These are phyloP conservation scores for Scedosporium dehoogii DNA, from an alignment of 2,329 filamentous ascomycete species.

Conservation along the genomic window DNA sequence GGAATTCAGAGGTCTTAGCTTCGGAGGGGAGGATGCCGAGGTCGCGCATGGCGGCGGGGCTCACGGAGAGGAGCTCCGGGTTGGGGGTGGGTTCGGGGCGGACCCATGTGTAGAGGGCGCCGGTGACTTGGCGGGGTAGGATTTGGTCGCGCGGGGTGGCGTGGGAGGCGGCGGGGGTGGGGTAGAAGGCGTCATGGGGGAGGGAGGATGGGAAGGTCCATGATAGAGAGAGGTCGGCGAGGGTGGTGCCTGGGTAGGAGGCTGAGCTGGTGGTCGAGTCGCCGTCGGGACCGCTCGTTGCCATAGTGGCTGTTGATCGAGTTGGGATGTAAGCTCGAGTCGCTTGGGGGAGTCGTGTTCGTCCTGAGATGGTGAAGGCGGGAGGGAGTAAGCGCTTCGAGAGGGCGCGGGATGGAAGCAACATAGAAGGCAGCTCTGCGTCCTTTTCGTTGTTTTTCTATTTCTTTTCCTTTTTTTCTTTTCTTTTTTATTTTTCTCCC, in stretches of 20 bases:
- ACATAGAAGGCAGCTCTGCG: background rate
- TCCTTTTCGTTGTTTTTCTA: background rate
- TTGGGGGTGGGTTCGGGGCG: slow-evolving; percentile 64
- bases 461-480: background rate
- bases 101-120: slow-evolving; percentile 84
- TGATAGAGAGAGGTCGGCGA: slow-evolving; percentile 51
- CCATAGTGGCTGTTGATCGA: background rate
- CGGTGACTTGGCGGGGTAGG: slow-evolving; percentile 71
- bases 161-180: slow-evolving; percentile 74
- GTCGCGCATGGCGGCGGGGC: slow-evolving; percentile 66
- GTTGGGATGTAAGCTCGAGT: background rate
- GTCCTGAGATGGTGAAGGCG: background rate
- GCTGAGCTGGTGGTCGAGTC: background rate
- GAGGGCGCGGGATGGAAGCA: background rate
- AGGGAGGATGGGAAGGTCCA: slow-evolving; percentile 58
- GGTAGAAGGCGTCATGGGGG: slow-evolving; percentile 67
- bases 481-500: too few relatives aligned
- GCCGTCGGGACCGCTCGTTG: background rate
- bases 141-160: slow-evolving; percentile 68
- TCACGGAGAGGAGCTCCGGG: slow-evolving; percentile 74
- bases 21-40: slow-evolving; percentile 66
- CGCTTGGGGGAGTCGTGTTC: background rate
- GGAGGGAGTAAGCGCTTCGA: background rate
- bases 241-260: slow-evolving; percentile 14
- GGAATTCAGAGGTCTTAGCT: slow-evolving; percentile 63